Evolutionary conservation across 176 grass and related monocot species (phyloP).

Genomic region (Cenchrus americanus): DNA sequence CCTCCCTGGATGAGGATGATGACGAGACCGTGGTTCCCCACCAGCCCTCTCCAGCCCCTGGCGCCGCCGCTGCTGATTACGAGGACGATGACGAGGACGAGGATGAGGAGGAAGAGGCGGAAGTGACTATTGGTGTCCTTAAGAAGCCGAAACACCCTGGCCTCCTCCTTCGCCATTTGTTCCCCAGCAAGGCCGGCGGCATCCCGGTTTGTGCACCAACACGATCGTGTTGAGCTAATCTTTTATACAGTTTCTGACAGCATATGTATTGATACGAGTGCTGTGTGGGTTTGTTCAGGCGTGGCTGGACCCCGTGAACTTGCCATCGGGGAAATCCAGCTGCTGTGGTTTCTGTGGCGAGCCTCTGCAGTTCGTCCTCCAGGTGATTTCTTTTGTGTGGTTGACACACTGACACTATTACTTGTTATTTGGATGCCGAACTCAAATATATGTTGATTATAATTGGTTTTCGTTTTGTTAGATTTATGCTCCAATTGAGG

Average conservation of each 20-base stretch:
- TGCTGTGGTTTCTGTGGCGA: conserved; percentile 77
- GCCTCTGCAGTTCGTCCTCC: conserved; percentile 82
- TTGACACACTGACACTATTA: background rate
- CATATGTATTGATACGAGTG: background rate
- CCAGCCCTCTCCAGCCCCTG: background rate
- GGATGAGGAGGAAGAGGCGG: conserved; percentile 49
- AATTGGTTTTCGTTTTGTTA: conserved; percentile 28
- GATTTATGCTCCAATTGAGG: conserved; percentile 72
- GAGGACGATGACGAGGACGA: conserved; percentile 45
- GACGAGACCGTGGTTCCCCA: conserved; percentile 26
- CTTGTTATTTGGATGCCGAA: background rate
- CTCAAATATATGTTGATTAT: conserved; percentile 1
- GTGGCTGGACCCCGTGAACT: conserved; percentile 80
- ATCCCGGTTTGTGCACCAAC: conserved; percentile 45
- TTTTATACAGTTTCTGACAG: background rate
- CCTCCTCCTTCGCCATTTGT: conserved; percentile 72
- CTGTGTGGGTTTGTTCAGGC: conserved; percentile 46
- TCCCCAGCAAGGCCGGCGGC: conserved; percentile 87
- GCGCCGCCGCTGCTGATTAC: background rate
- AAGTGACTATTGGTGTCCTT: conserved; percentile 66
- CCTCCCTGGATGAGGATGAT: conserved; percentile 55
- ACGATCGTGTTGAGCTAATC: background rate
- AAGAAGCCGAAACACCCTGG: conserved; percentile 60
- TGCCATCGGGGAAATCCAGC: conserved; percentile 54
- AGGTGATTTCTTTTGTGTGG: conserved; percentile 50